phyloP scores from a whole-genome alignment of 163 green algal genomes.

The Chlamydomonas reinhardtii region DNA sequence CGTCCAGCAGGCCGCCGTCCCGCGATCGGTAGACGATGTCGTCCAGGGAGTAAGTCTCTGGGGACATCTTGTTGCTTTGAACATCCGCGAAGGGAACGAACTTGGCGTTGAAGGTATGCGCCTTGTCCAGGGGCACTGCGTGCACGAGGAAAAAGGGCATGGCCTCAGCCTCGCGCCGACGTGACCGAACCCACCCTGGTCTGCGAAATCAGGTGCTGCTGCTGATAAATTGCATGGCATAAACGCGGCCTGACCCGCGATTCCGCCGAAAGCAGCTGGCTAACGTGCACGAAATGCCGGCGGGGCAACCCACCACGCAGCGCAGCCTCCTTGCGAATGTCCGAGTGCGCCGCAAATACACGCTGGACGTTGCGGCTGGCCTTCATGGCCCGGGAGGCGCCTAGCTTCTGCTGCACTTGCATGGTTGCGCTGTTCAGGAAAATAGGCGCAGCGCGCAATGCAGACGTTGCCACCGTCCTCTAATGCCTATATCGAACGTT shows the following conservation, averaged over 20 bases:
- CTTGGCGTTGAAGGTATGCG: conserved; percentile 80
- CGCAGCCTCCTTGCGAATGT: conserved; percentile 33
- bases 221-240: neutral
- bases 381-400: neutral
- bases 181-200: too few species aligned
- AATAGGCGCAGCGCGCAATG: too few species aligned
- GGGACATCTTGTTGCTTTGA: conserved; percentile 45
- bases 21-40: conserved; percentile 92
- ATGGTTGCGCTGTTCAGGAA: too few species aligned
- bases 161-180: too few species aligned
- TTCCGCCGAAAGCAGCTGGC: neutral
- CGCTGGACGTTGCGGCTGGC: conserved; percentile 34
- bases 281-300: too few species aligned
- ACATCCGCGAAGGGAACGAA: conserved; percentile 93
- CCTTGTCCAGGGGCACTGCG: conserved; percentile 46
- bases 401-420: too few species aligned
- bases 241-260: neutral
- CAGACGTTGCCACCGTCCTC: too few species aligned
- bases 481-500: too few species aligned
- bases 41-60: conserved; percentile 95
- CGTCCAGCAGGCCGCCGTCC: conserved; percentile 94
- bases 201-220: too few species aligned
- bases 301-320: conserved; percentile 27
- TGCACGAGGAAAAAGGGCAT: neutral
- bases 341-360: conserved; percentile 17